These are phyloP conservation scores for Cladorrhinum samala DNA, from an alignment of 495 filamentous ascomycete genomes.

Conservation along the genomic window DNA sequence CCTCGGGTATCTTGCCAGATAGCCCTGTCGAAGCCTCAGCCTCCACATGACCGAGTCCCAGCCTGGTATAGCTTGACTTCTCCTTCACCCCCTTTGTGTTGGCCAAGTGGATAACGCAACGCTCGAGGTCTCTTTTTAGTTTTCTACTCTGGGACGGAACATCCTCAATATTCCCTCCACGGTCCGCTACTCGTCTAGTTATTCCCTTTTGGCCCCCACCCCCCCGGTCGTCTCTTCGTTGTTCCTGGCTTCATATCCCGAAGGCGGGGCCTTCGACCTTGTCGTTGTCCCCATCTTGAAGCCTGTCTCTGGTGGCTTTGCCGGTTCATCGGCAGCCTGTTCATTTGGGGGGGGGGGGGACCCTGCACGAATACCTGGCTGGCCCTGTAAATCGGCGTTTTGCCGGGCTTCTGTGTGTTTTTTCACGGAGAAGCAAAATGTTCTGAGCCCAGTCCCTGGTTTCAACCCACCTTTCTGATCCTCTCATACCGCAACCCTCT, in stretches of 20 bases:
- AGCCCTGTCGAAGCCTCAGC: slow-evolving; percentile 15
- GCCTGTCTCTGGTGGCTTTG: too few relatives aligned
- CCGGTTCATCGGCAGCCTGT: background rate
- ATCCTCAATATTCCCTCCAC: background rate
- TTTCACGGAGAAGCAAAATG: slow-evolving; percentile 12
- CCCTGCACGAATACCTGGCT: slow-evolving; percentile 11
- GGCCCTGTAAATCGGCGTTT: slow-evolving; percentile 23
- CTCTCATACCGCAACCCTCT: slow-evolving; percentile 10
- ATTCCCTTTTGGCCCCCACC: background rate
- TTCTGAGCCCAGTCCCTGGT: slow-evolving; percentile 20
- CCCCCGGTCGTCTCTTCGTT: background rate
- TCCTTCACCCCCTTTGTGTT: slow-evolving; percentile 13
- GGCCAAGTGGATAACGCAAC: slow-evolving; percentile 11
- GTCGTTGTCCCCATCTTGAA: background rate
- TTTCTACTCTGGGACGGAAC: slow-evolving; percentile 2
- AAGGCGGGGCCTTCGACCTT: background rate
- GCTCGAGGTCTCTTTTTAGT: slow-evolving; percentile 1
- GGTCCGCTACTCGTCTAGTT: background rate
- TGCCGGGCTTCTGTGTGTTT: slow-evolving; percentile 18
- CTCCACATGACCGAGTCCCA: slow-evolving; percentile 17
- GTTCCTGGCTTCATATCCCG: background rate
- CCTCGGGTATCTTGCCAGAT: slow-evolving; percentile 21
- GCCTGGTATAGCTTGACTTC: slow-evolving; percentile 14
- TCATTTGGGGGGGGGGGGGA: background rate
- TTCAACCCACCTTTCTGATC: slow-evolving; percentile 11